Conservation (phyloP, 345 rosid genomes). For the Populus ilicifolia region DNA sequence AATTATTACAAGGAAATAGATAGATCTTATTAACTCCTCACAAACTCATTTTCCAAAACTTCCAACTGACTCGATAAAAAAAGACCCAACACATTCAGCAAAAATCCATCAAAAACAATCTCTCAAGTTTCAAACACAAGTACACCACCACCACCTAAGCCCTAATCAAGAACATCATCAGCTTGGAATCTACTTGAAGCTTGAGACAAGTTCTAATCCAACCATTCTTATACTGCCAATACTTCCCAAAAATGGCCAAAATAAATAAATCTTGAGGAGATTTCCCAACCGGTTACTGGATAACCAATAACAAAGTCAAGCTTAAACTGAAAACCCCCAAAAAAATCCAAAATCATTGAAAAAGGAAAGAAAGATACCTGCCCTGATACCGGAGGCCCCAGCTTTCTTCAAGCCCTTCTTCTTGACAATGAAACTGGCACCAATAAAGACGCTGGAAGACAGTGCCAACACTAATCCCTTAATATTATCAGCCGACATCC, state of each 20-base stretch:
- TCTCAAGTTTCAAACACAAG: too few species aligned
- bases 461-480: constrained; percentile 28
- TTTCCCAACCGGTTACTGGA: too few species aligned
- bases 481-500: constrained; percentile 27
- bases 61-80: too few species aligned
- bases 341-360: too few species aligned
- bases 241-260: too few species aligned
- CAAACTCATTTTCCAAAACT: too few species aligned
- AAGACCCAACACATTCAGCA: too few species aligned
- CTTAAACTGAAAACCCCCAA: too few species aligned
- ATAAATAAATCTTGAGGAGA: too few species aligned
- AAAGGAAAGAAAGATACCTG: constrained; percentile 9
- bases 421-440: constrained; percentile 32
- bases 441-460: constrained; percentile 27
- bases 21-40: background rate
- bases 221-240: background rate
- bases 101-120: too few species aligned
- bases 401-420: constrained; percentile 32
- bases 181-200: background rate
- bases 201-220: background rate
- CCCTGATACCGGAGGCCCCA: constrained; percentile 25
- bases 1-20: background rate
- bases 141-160: too few species aligned
- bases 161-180: background rate
- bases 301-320: too few species aligned